Evolutionary conservation across 2,329 filamentous ascomycete genomes (phyloP).

Genomic region (Phialocephala subalpina): DNA sequence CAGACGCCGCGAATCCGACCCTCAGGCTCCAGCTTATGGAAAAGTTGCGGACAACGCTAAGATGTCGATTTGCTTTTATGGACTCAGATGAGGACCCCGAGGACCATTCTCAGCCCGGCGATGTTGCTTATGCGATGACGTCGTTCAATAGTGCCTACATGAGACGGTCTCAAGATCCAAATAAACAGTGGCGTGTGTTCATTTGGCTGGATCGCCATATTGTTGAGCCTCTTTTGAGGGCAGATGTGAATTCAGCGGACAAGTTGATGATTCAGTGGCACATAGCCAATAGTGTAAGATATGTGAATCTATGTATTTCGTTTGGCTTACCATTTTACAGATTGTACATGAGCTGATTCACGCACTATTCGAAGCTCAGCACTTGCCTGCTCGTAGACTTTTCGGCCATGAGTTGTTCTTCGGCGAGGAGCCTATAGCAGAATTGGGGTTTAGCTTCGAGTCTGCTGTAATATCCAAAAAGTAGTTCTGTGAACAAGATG

Average conservation of each 20-base stretch:
- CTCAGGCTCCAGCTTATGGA: background rate
- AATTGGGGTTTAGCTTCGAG: conserved; percentile 33
- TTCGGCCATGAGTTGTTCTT: conserved; percentile 26
- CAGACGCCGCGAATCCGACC: background rate
- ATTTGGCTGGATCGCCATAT: conserved; percentile 20
- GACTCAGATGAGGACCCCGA: conserved; percentile 20
- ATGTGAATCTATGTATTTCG: background rate
- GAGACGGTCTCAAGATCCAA: conserved; percentile 5
- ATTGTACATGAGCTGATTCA: conserved; percentile 31
- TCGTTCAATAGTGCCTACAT: conserved; percentile 21
- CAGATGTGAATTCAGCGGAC: conserved; percentile 26
- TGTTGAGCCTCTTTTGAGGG: conserved; percentile 22
- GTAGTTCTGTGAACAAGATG: background rate
- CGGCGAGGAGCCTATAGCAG: conserved; percentile 25
- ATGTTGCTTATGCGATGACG: conserved; percentile 9
- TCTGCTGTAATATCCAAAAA: conserved; percentile 22
- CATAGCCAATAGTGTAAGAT: conserved; percentile 24
- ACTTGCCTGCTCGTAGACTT: background rate
- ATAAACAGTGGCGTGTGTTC: conserved; percentile 16
- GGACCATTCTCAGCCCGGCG: background rate
- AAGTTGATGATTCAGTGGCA: conserved; percentile 28
- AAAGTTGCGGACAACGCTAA: background rate
- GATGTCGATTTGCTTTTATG: conserved; percentile 26
- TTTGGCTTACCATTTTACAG: background rate
- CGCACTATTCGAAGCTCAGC: conserved; percentile 8